These are phyloP conservation scores for Naematelia encephala DNA, from an alignment of 768 basidiomycete species.

Conservation along the genomic window DNA sequence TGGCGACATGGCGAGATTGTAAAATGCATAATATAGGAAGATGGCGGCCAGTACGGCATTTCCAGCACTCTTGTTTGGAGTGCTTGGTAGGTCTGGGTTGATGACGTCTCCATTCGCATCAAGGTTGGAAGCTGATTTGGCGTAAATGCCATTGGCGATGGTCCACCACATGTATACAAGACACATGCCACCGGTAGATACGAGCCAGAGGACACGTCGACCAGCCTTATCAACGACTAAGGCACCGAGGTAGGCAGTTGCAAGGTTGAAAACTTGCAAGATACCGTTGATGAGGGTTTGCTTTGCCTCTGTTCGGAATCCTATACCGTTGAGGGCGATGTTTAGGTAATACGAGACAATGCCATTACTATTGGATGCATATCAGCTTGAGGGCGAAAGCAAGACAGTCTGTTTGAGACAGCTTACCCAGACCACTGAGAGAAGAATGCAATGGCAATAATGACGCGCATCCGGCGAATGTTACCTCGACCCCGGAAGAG, in stretches of 20 bases:
- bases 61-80: slow-evolving; percentile 28
- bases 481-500: slow-evolving; percentile 29
- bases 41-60: slow-evolving; percentile 44
- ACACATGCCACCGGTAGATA: slow-evolving; percentile 28
- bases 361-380: slow-evolving; percentile 21
- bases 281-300: slow-evolving; percentile 34
- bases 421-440: slow-evolving; percentile 43
- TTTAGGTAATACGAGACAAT: slow-evolving; percentile 46
- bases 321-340: slow-evolving; percentile 38
- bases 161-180: slow-evolving; percentile 25
- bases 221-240: slow-evolving; percentile 44
- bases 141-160: slow-evolving; percentile 30
- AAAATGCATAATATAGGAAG: slow-evolving; percentile 43
- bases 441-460: slow-evolving; percentile 41
- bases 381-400: not conserved
- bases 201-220: slow-evolving; percentile 35
- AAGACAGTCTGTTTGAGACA: not conserved
- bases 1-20: slow-evolving; percentile 37
- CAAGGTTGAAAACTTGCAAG: slow-evolving; percentile 32
- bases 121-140: slow-evolving; percentile 21
- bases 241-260: slow-evolving; percentile 21
- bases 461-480: slow-evolving; percentile 25
- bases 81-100: not conserved
- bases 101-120: slow-evolving; percentile 27
- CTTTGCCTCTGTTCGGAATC: slow-evolving; percentile 30